Evolutionary conservation across 805 yeast genomes (phyloP), one percentile per base, ranked within the genome.

Genomic region (Wickerhamiella domercqiae): DNA sequence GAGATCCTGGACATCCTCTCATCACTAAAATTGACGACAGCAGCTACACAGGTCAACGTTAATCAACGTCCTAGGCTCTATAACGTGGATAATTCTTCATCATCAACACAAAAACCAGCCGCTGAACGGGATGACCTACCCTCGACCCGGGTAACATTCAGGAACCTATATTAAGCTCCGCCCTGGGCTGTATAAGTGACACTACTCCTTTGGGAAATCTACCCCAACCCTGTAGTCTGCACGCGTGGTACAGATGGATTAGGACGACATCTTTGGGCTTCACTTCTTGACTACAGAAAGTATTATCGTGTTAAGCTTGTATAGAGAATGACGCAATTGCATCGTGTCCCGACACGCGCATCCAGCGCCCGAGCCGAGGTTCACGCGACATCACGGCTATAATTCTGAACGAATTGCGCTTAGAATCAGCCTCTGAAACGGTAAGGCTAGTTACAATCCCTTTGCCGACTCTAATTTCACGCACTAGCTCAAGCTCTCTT

Each of bases 361-460:
- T 57, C 94, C 95, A 86, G 54, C 96, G 75, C 28, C 95, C 96
- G 40, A 81, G 64, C 53, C 78, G 73, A 53, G 79, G 94, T 59
- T 87, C 95, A 57, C 86, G 82, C 29, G 87, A 71, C 4, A 80
- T 63, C 26, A 82, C 65, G 0, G 79, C 87, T 45, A 71, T 61
- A 7, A 83, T 59, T 19, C 47, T 41, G 35, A 73, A 54, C 35
- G 67, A 64, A 38, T 67, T 68, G 26, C 11, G 9, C 26, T 24
- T 24, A 29, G 41, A 34, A 13, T 39, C 36, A 9, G 42, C 44
- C 20, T 46, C 55, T 25, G 62, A 57, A 39, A 64, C 48, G 4
- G 45, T 3, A 15, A 50, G 26, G 4, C 46, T 39, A 3, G 50
- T 72, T 7, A 71, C 67, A 20, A 63, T 64, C 32, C 96, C 96